These are phyloP conservation scores for Colletotrichum phormii DNA, from an alignment of 2,329 filamentous ascomycete genomes.

Conservation along the genomic window DNA sequence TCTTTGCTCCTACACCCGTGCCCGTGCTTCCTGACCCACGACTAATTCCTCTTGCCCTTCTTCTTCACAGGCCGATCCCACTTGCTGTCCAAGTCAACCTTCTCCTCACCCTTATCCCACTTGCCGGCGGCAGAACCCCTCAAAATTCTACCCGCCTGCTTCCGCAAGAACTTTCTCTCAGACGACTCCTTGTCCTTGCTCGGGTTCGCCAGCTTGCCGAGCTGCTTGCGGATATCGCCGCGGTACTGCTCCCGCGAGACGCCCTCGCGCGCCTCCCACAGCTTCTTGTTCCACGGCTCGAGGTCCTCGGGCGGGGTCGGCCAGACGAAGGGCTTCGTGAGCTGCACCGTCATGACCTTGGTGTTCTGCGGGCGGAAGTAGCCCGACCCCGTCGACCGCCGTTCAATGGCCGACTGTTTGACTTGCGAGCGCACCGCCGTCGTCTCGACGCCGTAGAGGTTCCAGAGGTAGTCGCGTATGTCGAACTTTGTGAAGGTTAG, in stretches of 20 bases:
- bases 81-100: constrained; percentile 42
- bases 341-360: constrained; percentile 96
- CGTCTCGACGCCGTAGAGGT: constrained; percentile 83
- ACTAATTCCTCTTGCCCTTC: constrained; percentile 38
- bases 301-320: constrained; percentile 75
- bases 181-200: constrained; percentile 55
- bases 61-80: constrained; percentile 41
- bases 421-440: constrained; percentile 83
- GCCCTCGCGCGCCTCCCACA: constrained; percentile 65
- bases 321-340: constrained; percentile 90
- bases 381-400: constrained; percentile 60
- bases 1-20: no score
- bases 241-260: constrained; percentile 54
- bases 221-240: constrained; percentile 46
- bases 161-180: constrained; percentile 52
- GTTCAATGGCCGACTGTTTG: constrained; percentile 70
- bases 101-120: constrained; percentile 58
- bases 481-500: constrained; percentile 96
- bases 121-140: constrained; percentile 38
- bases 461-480: constrained; percentile 91
- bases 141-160: constrained; percentile 71
- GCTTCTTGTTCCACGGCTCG: constrained; percentile 72
- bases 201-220: constrained; percentile 46
- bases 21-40: background rate
- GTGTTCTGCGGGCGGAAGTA: constrained; percentile 78